A percentile compares a stretch with the other conserved stretches of the same genome.
phyloP scores from a whole-genome alignment of 192 early-diverging fungal genomes.

The Backusella parvicylindrica region DNA sequence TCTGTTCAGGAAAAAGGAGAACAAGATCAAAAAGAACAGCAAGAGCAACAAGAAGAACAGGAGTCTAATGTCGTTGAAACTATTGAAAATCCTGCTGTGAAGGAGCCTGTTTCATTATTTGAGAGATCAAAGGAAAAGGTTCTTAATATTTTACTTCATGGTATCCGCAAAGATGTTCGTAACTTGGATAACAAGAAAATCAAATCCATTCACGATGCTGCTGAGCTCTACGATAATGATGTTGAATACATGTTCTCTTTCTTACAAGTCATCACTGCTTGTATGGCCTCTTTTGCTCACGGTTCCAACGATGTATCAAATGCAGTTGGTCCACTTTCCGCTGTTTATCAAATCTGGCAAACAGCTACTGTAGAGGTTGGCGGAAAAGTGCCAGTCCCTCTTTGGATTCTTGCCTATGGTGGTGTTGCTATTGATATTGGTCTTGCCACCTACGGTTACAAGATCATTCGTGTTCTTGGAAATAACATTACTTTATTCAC shows the following conservation, averaged over 20 bases:
- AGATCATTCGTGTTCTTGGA: slow-evolving; percentile 74
- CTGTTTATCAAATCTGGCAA: slow-evolving; percentile 72
- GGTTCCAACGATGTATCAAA: slow-evolving; percentile 87
- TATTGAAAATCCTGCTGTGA: slow-evolving; percentile 9
- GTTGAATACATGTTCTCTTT: slow-evolving; percentile 83
- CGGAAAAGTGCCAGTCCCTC: slow-evolving; percentile 60
- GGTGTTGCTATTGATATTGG: slow-evolving; percentile 76
- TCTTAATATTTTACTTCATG: slow-evolving; percentile 26
- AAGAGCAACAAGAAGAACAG: slow-evolving; percentile 3
- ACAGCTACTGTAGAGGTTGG: slow-evolving; percentile 40
- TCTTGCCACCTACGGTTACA: slow-evolving; percentile 71
- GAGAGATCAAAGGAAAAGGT: slow-evolving; percentile 19
- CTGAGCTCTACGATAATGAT: slow-evolving; percentile 65
- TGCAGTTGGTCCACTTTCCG: slow-evolving; percentile 75
- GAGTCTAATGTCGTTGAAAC: background rate
- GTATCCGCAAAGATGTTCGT: slow-evolving; percentile 48
- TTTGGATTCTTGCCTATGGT: slow-evolving; percentile 73
- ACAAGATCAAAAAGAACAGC: slow-evolving; percentile 17
- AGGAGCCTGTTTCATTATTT: background rate
- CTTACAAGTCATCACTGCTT: slow-evolving; percentile 77
- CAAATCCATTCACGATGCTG: slow-evolving; percentile 56
- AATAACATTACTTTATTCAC: slow-evolving; percentile 84
- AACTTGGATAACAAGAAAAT: slow-evolving; percentile 44
- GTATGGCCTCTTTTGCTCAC: slow-evolving; percentile 82
- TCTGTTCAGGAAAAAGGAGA: slow-evolving; percentile 11